Base-by-base conservation (phyloP, 352 stramenopile genomes). In the Blastocystis sp. region DNA sequence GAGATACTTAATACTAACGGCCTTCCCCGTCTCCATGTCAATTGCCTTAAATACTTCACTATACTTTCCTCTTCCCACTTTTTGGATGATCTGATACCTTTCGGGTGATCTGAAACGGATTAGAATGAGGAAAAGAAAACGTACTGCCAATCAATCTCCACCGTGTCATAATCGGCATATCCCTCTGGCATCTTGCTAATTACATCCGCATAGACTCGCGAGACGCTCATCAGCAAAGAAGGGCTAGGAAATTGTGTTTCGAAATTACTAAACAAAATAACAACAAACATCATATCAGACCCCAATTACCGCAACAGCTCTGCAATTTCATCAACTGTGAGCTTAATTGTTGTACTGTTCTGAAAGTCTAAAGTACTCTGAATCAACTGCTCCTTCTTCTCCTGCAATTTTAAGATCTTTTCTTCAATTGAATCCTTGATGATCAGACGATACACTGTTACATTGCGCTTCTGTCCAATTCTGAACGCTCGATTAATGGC, bases 1-100 rank as follows among this genome's bases (percentile, higher is more conserved):
- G 62, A 99, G 94, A 91, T 99, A 99, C 93, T 99, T 99, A 89
- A 99, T 97, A n/a, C 99, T 96, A 91, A 96, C 99, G 90, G 97
- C 97, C 53, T 94, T 94, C 89, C 97, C 97, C 91, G 95, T 99
- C 35, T 92, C 92, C 42, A 98, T 94, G 89, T 98, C 98, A 91
- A 98, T 96, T 30, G 97, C 97, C 90, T 98, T 95, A 84, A 98
- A 98, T 66, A 99, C 96, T 90, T 99, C 97, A 87, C 94, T 98
- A 92, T 99, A 99, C 93, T 99, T 99, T 89, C 97, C 97, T 59
- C 97, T 94, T 19, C 97, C 97, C 90, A 99, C 99, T 93, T 99
- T 99, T 70, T 96, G 93, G 56, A 98, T 95, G 48, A 99, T 97
- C 92, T 99, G 96, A 90, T 99, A 99, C 91, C 78, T 69, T 4